A percentile compares a stretch with the other conserved stretches of the same genome.
Conservation (phyloP, 768 basidiomycete species). For the Suillus lakei region DNA sequence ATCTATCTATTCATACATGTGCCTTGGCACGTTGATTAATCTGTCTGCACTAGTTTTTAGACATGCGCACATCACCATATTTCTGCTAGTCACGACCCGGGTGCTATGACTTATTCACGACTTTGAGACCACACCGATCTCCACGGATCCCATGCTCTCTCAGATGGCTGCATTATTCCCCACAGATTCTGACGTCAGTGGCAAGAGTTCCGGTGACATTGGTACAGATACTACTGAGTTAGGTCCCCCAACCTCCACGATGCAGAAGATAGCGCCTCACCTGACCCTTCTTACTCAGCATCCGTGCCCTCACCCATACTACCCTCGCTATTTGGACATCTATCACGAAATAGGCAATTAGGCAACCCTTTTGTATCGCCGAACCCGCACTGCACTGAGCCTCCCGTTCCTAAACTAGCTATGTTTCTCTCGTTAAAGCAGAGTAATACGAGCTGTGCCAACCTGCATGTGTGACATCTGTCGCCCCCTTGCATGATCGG, state of each 20-base stretch:
- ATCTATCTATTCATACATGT: too few species aligned
- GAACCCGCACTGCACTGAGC: slow-evolving; percentile 8
- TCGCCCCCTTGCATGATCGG: slow-evolving; percentile 14
- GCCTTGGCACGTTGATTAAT: too few species aligned
- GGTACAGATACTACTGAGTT: neutral
- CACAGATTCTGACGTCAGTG: slow-evolving; percentile 20
- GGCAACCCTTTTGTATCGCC: slow-evolving; percentile 27
- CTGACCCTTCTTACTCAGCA: slow-evolving; percentile 59
- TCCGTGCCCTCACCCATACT: slow-evolving; percentile 61
- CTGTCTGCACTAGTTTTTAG: too few species aligned
- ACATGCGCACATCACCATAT: too few species aligned
- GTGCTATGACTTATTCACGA: too few species aligned
- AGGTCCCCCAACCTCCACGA: neutral
- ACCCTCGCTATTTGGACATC: slow-evolving; percentile 48
- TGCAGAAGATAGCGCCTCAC: slow-evolving; percentile 28
- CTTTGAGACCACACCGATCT: too few species aligned
- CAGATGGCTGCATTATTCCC: slow-evolving; percentile 40
- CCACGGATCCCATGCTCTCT: too few species aligned
- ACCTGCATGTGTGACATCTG: slow-evolving; percentile 40
- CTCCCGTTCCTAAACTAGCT: slow-evolving; percentile 9
- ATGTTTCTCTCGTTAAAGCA: slow-evolving; percentile 14
- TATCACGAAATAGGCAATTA: slow-evolving; percentile 48
- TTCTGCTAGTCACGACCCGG: too few species aligned
- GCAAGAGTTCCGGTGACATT: too few species aligned
- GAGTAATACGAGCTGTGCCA: slow-evolving; percentile 38